A percentile compares a stretch with the other conserved stretches of the same genome.
Conservation (phyloP, 2,329 filamentous ascomycete species). For the Fusarium ramigenum region DNA sequence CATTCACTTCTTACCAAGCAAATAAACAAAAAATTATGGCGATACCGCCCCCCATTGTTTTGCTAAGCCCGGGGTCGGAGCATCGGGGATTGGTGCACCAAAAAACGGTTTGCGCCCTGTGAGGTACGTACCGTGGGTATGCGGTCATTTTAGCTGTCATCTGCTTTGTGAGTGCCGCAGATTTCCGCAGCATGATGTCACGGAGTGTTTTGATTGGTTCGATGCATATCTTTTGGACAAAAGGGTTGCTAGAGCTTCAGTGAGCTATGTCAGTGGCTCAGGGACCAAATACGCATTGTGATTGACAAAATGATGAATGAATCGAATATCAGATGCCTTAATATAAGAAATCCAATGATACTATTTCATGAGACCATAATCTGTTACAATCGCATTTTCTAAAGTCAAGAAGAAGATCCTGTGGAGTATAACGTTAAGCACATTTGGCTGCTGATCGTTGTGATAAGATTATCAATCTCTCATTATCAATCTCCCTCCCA, state of each 20-base stretch:
- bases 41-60: conserved; percentile 24
- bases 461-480: conserved; percentile 33
- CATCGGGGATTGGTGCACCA: conserved; percentile 26
- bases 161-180: conserved; percentile 32
- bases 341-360: too few species aligned
- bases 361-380: too few species aligned
- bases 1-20: conserved; percentile 10
- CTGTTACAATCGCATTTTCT: too few species aligned
- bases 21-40: conserved; percentile 7
- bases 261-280: conserved; percentile 2
- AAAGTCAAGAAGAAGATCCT: too few species aligned
- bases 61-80: conserved; percentile 34
- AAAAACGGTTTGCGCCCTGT: not conserved
- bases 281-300: not conserved
- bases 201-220: conserved; percentile 27
- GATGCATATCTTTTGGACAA: not conserved
- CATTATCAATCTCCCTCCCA: not conserved
- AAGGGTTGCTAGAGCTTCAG: conserved; percentile 18
- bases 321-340: not conserved
- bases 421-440: not conserved
- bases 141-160: conserved; percentile 20
- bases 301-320: too few species aligned
- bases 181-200: conserved; percentile 42
- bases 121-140: conserved; percentile 16
- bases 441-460: conserved; percentile 6